These are phyloP conservation scores for Ophidiomyces ophidiicola DNA, from an alignment of 2,329 filamentous ascomycete species.

Conservation along the genomic window DNA sequence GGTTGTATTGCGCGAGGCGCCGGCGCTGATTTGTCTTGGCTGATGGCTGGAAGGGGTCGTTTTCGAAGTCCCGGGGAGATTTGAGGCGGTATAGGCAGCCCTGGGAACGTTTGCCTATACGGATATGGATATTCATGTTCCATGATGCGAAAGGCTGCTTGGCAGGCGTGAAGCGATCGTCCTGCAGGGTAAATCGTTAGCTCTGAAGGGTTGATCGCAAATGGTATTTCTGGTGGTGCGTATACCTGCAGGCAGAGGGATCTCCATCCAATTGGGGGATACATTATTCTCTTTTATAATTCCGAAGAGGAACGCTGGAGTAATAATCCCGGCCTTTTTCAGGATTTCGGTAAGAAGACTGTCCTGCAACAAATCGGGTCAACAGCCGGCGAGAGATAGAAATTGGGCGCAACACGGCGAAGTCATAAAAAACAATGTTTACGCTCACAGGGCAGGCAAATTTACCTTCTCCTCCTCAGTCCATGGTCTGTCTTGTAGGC, in stretches of 20 bases:
- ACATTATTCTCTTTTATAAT: slow-evolving; percentile 30
- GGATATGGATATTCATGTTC: slow-evolving; percentile 20
- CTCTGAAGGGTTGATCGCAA: not conserved
- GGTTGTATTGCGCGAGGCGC: slow-evolving; percentile 31
- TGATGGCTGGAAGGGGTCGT: slow-evolving; percentile 21
- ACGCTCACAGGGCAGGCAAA: not conserved
- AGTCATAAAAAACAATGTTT: not conserved
- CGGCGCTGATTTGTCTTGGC: slow-evolving; percentile 18
- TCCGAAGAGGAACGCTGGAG: slow-evolving; percentile 28
- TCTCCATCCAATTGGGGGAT: slow-evolving; percentile 29
- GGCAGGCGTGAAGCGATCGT: slow-evolving; percentile 30
- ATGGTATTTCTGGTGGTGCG: no score
- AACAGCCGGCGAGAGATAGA: not conserved
- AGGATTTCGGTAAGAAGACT: slow-evolving; percentile 33
- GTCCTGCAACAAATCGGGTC: slow-evolving; percentile 21
- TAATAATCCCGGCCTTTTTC: slow-evolving; percentile 27
- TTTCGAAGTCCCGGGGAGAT: slow-evolving; percentile 18
- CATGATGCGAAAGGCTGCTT: slow-evolving; percentile 27
- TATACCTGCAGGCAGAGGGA: slow-evolving; percentile 35
- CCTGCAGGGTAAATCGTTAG: slow-evolving; percentile 20
- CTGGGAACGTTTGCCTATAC: slow-evolving; percentile 17
- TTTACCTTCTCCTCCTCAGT: slow-evolving; percentile 37
- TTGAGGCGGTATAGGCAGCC: slow-evolving; percentile 11
- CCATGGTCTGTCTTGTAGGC: slow-evolving; percentile 33
- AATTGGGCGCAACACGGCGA: slow-evolving; percentile 1